These are phyloP conservation scores for Plasmodium inui DNA, from an alignment of 169 alveolate species.

Conservation along the genomic window DNA sequence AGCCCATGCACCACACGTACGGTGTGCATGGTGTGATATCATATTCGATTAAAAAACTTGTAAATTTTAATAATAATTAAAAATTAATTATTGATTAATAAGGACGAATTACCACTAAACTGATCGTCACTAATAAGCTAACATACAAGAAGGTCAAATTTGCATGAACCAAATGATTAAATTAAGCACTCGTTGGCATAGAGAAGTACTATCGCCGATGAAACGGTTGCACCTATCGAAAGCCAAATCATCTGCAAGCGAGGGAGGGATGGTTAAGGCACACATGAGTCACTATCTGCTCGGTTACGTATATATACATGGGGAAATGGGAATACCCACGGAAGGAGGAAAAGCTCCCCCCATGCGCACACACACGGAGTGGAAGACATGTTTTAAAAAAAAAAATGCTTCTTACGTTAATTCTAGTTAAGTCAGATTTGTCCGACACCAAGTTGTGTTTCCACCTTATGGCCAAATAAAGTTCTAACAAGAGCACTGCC, in stretches of 20 bases:
- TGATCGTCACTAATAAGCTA: not conserved
- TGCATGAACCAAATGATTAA: not conserved
- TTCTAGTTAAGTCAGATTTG: conserved; percentile 15
- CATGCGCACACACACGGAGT: not conserved
- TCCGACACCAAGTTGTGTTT: conserved; percentile 27
- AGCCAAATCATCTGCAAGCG: conserved; percentile 14
- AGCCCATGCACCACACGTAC: not conserved
- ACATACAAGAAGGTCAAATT: not conserved
- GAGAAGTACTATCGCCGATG: conserved; percentile 1
- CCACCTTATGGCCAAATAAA: conserved; percentile 17
- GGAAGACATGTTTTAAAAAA: not conserved
- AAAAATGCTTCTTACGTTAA: conserved; percentile 22
- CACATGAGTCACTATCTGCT: not conserved
- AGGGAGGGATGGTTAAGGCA: not conserved
- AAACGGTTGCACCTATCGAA: conserved; percentile 1
- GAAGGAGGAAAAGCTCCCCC: not conserved
- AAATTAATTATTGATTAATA: not conserved
- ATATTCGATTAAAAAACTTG: not conserved
- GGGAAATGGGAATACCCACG: not conserved
- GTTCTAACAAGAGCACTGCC: not conserved
- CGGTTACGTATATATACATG: not conserved
- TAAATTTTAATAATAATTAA: not conserved
- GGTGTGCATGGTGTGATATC: not conserved
- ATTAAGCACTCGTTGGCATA: not conserved
- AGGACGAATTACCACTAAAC: not conserved